These are phyloP conservation scores for Wickerhamiella qilinensis DNA, from an alignment of 805 yeast genomes.

Conservation along the genomic window DNA sequence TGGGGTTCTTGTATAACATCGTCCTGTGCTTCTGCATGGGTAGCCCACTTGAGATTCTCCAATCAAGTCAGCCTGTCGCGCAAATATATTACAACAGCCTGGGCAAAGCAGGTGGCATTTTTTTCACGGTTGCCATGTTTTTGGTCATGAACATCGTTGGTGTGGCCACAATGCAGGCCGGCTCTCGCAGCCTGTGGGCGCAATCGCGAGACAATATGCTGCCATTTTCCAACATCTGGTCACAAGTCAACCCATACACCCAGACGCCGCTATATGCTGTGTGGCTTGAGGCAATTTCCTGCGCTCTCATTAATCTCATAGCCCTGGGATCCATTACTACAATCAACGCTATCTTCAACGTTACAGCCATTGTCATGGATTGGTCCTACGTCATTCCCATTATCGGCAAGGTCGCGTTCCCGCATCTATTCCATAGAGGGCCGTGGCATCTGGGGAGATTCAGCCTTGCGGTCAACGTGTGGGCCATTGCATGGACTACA, in stretches of 20 bases:
- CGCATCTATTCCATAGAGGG: conserved; percentile 41
- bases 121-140: conserved; percentile 42
- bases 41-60: conserved; percentile 13
- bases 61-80: conserved; percentile 39
- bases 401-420: conserved; percentile 38
- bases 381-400: conserved; percentile 52
- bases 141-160: conserved; percentile 53
- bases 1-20: conserved; percentile 20
- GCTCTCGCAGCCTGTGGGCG: conserved; percentile 60
- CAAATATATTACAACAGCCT: conserved; percentile 46
- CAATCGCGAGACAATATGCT: conserved; percentile 63
- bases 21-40: conserved; percentile 21
- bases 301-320: conserved; percentile 37
- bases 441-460: conserved; percentile 49
- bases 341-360: conserved; percentile 55
- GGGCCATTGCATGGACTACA: conserved; percentile 14
- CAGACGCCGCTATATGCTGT: conserved; percentile 48
- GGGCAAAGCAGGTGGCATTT: conserved; percentile 50
- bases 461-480: conserved; percentile 10
- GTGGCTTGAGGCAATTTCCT: conserved; percentile 35
- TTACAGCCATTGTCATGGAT: conserved; percentile 54
- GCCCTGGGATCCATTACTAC: conserved; percentile 46
- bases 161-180: conserved; percentile 43
- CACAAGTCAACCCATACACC: conserved; percentile 32
- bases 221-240: conserved; percentile 38